Percentiles rank a stretch among this genome's conserved stretches.
Conservation (phyloP, 306 rosid genomes). For the Biancaea sappan region DNA sequence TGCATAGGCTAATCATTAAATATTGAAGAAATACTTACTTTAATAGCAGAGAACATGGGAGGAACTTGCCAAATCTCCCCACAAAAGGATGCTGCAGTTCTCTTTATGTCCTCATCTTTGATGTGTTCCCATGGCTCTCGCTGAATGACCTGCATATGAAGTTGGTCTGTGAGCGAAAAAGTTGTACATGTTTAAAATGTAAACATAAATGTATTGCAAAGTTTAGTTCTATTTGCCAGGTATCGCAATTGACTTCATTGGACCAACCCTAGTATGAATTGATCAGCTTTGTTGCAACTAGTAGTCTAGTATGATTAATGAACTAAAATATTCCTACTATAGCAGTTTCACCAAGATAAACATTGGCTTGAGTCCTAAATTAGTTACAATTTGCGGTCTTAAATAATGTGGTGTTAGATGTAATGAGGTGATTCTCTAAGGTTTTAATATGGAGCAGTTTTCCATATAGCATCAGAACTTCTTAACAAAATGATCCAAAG, state of each 20-base stretch:
- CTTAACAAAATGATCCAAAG: neutral
- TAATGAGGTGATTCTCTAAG: neutral
- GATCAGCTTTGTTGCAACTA: slow-evolving; percentile 12
- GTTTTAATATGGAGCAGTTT: neutral
- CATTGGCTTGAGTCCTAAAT: slow-evolving; percentile 9
- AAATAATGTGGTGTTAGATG: slow-evolving; percentile 11
- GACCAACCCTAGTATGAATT: neutral
- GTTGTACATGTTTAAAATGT: slow-evolving; percentile 16
- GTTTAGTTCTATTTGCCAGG: neutral
- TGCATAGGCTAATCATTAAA: neutral
- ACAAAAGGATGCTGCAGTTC: slow-evolving; percentile 65
- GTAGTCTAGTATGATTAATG: slow-evolving; percentile 21
- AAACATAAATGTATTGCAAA: slow-evolving; percentile 16
- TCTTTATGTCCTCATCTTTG: slow-evolving; percentile 86
- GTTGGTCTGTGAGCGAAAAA: slow-evolving; percentile 32
- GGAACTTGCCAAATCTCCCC: slow-evolving; percentile 99
- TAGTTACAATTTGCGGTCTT: neutral
- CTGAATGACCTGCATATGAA: slow-evolving; percentile 77
- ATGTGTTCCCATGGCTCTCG: slow-evolving; percentile 99
- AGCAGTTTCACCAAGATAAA: slow-evolving; percentile 24
- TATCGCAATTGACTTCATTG: slow-evolving; percentile 2
- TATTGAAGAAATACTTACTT: slow-evolving; percentile 57
- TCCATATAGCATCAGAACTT: neutral
- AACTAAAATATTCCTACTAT: slow-evolving; percentile 3
- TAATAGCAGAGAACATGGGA: slow-evolving; percentile 98